Evolutionary conservation across 2,329 filamentous ascomycete species (phyloP), one percentile per base, ranked within the genome.

Genomic region (Monilinia laxa): DNA sequence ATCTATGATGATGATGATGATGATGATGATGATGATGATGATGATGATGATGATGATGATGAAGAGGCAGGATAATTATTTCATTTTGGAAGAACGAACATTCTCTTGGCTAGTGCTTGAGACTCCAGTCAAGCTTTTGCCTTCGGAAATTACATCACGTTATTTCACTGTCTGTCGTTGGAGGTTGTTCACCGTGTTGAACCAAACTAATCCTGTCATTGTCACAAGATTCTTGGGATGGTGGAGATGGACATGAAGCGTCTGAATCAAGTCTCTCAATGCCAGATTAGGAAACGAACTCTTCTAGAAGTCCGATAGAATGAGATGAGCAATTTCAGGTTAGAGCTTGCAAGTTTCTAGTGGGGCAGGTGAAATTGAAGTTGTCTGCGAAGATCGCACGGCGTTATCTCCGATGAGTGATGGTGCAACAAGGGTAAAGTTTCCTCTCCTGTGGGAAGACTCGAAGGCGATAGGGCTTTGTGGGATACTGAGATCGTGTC

Each of bases 241-340:
- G 45, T 60, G n/a, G 45, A 35, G 57, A 60, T 51, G 28, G 20
- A 38, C 1, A n/a, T 38, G 28, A 51, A 51, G 45, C 20, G 23
- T 11, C 28, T 35, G n/a, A 51, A 23, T 62, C 35, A 45, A 51
- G 31, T 51, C 51, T 35, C 40, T 25, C 31, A n/a, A 31, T 51
- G 45, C 45, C 45, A 51, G 38, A 62, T 51, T n/a, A 62, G 47
- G 28, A 12, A 38, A 3, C 4, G 9, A 62, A 62, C n/a, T 4
- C 45, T 51, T 62, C 58, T 51, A 20, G 58, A 62, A 62, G 58
- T 47, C 51, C 38, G 16, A 62, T 62, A n/a, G 47, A 62, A 62
- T 49, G 58, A 62, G 47, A 62, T 62, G 58, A 62, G 58, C 58
- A 62, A 62, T 62, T 38, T 62, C 45, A 62, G 38, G 45, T 28